These are phyloP conservation scores for Pseudocercospora fijiensis DNA, from an alignment of 2,329 filamentous ascomycete genomes.

Conservation along the genomic window DNA sequence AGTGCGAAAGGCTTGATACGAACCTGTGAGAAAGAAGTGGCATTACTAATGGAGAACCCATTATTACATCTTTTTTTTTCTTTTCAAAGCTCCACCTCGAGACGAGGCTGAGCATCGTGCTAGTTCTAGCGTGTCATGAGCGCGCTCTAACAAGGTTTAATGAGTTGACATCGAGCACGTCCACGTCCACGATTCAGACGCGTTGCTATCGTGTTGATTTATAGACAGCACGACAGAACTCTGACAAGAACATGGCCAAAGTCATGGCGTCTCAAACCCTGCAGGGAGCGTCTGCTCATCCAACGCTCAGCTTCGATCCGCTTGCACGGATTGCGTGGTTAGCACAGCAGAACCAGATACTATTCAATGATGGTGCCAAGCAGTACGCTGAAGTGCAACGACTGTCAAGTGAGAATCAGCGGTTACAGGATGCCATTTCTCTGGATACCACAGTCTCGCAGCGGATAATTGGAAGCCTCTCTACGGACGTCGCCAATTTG, in stretches of 20 bases:
- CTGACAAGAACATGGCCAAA: background rate
- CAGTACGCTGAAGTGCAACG: constrained; percentile 16
- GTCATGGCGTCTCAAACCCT: background rate
- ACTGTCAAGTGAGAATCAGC: background rate
- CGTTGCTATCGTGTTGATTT: background rate
- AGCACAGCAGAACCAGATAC: constrained; percentile 2
- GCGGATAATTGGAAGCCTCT: background rate
- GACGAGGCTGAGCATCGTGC: background rate
- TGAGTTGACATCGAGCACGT: background rate
- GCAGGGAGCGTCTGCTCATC: background rate
- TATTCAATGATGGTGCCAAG: background rate
- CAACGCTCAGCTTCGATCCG: background rate
- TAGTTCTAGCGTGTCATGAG: background rate
- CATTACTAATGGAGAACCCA: too few relatives aligned
- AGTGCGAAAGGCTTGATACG: background rate
- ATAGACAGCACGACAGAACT: background rate
- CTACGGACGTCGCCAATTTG: background rate
- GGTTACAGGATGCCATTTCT: too few relatives aligned
- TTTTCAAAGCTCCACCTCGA: too few relatives aligned
- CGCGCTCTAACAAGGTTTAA: background rate
- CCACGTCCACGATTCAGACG: background rate
- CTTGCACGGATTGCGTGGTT: constrained; percentile 8
- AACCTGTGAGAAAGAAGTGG: too few relatives aligned
- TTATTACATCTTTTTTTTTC: too few relatives aligned
- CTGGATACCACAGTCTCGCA: background rate